These are phyloP conservation scores for Stemphylium vesicarium DNA, from an alignment of 2,329 filamentous ascomycete species.

Conservation along the genomic window DNA sequence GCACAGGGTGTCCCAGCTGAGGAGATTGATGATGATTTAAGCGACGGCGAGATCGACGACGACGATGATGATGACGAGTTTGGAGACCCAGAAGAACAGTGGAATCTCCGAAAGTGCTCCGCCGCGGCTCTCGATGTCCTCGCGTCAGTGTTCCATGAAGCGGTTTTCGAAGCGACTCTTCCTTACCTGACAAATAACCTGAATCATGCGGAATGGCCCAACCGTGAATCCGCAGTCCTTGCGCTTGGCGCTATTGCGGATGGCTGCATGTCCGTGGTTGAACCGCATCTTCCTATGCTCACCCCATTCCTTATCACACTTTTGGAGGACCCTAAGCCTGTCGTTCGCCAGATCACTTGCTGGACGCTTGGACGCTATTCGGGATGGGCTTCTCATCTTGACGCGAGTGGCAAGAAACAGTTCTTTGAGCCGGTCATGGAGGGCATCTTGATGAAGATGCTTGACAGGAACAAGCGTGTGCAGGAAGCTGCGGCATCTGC, in stretches of 20 bases:
- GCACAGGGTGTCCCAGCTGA: slow-evolving; percentile 50
- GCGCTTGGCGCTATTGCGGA: slow-evolving; percentile 94
- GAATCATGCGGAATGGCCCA: slow-evolving; percentile 86
- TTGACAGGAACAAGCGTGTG: slow-evolving; percentile 96
- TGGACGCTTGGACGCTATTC: slow-evolving; percentile 97
- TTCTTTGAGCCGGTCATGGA: slow-evolving; percentile 98
- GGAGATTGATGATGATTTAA: slow-evolving; percentile 71
- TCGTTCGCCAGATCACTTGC: slow-evolving; percentile 95
- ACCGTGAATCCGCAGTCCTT: slow-evolving; percentile 91
- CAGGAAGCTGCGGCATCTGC: slow-evolving; percentile 96
- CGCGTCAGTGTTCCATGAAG: slow-evolving; percentile 83
- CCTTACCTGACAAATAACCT: slow-evolving; percentile 92
- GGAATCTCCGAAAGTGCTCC: slow-evolving; percentile 96
- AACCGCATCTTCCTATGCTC: slow-evolving; percentile 87
- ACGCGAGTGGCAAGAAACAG: slow-evolving; percentile 70
- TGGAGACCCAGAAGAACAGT: slow-evolving; percentile 83
- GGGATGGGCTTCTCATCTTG: slow-evolving; percentile 82
- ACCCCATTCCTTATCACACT: slow-evolving; percentile 89
- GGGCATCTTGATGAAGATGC: slow-evolving; percentile 90
- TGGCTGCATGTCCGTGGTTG: slow-evolving; percentile 88
- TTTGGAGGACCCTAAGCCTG: slow-evolving; percentile 82
- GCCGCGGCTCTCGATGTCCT: slow-evolving; percentile 94
- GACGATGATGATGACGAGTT: slow-evolving; percentile 76
- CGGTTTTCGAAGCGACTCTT: slow-evolving; percentile 89
- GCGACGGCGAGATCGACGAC: slow-evolving; percentile 86